Base-by-base conservation (phyloP, 805 yeast genomes). In the Nakazawaea molendinolei region DNA sequence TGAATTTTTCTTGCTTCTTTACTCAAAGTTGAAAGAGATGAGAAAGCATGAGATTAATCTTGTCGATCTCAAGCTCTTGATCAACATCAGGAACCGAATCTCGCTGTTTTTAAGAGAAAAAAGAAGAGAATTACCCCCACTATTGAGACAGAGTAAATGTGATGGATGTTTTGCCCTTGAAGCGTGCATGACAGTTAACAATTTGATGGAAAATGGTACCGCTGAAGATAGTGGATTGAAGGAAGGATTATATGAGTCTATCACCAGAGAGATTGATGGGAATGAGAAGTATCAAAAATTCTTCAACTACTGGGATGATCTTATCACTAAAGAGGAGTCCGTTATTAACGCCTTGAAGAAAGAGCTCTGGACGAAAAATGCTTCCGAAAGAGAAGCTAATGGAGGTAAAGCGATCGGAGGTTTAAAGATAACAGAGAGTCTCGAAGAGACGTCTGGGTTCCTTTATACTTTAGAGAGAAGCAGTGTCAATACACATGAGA, bases 321-420 rank as follows among this genome's bases (percentile, higher is more conserved):
- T 86, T 5, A 60, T 92, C 5, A 74, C 82, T 0, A 74, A 76
- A 45, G 97, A 90, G 54, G 95, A 81, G 46, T 67, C 75, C 2
- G 64, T 78, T 5, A 49, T 71, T 31, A 63, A 63, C 10, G 62
- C 67, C 23, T 52, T 70, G 30, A 73, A 72, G 33, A 70, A 71
- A 32, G 84, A 85, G 27, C 56, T 86, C n/a, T 83, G 89, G 89
- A 68, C 78, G 18, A 55, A 74, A 41, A 58, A 80, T 2, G 60
- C 76, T 2, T 51, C 54, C 1, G 76, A 76, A 18, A 65, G 94
- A 36, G 95, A 86, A 52, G 51, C 51, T 3, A 52, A 61, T 2
- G 69, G 68, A 27, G 92, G 90, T 1, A 65, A 72, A 40, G 71
- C 83, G 23, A 47, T 81, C 5, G 74, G 81, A 0, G 56, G 62